These are phyloP conservation scores for Phytopythium ostracodes DNA, from an alignment of 352 stramenopile genomes.

Conservation along the genomic window DNA sequence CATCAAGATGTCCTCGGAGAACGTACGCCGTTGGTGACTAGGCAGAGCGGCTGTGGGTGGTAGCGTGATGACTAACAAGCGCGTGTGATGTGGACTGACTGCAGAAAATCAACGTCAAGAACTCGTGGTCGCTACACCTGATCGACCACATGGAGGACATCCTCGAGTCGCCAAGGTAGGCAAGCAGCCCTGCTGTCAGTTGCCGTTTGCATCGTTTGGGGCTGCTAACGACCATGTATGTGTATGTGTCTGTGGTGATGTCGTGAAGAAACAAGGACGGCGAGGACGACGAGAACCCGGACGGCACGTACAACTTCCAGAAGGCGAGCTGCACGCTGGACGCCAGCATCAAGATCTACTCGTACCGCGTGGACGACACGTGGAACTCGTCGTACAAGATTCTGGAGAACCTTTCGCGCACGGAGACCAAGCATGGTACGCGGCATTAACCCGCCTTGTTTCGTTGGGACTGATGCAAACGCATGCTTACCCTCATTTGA, in stretches of 20 bases:
- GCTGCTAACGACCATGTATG: too few relatives aligned
- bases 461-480: background rate
- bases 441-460: background rate
- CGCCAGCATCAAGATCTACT: conserved; percentile 99
- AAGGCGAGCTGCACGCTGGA: conserved; percentile 98
- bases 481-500: background rate
- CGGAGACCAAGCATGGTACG: conserved; percentile 47
- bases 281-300: conserved; percentile 28
- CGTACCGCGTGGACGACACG: conserved; percentile 97
- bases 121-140: conserved; percentile 95
- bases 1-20: conserved; percentile 91
- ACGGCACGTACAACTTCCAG: conserved; percentile 94
- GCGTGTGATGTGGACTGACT: background rate
- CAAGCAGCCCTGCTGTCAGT: conserved; percentile 5
- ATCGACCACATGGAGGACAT: conserved; percentile 98
- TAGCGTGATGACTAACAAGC: background rate
- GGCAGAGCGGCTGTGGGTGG: too few relatives aligned
- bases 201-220: too few relatives aligned
- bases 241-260: too few relatives aligned
- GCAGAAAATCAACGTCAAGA: conserved; percentile 97
- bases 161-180: conserved; percentile 59
- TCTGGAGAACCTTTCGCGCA: conserved; percentile 95
- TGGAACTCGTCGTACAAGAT: conserved; percentile 97
- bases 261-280: conserved; percentile 11
- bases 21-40: conserved; percentile 38